A percentile compares a stretch with the other conserved stretches of the same genome.
phyloP scores from a whole-genome alignment of 257 asterid genomes.

The Coffea canephora region DNA sequence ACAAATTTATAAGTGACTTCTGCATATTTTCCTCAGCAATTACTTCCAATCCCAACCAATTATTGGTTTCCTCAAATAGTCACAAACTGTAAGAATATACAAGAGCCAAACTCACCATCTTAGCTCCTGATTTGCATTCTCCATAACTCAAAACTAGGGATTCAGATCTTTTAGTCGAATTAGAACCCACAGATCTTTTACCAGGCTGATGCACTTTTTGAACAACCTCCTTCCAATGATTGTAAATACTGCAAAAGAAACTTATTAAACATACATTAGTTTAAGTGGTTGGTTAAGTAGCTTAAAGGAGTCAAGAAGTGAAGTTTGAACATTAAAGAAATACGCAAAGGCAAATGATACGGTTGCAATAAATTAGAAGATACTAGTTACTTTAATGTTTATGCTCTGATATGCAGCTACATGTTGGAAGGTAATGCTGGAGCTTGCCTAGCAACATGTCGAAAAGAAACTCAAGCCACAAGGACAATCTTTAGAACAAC shows the following conservation, averaged over 20 bases:
- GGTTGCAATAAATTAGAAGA: neutral
- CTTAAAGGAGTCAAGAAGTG: neutral
- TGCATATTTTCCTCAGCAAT: neutral
- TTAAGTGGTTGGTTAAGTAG: neutral
- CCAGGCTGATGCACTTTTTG: conserved; percentile 26
- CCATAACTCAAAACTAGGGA: conserved; percentile 15
- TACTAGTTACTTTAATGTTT: neutral
- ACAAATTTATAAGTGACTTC: neutral
- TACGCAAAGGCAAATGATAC: neutral
- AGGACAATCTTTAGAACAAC: neutral
- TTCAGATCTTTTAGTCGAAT: conserved; percentile 14
- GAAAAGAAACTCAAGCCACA: neutral
- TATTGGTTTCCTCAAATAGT: neutral
- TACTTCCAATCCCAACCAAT: neutral
- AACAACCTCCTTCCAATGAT: conserved; percentile 31
- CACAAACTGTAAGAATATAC: neutral
- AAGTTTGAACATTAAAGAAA: neutral
- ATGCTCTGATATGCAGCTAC: neutral
- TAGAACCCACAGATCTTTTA: conserved; percentile 19
- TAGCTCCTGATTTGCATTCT: conserved; percentile 17
- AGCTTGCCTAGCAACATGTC: neutral
- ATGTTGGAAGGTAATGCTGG: neutral
- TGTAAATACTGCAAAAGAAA: conserved; percentile 40
- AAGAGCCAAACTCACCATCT: conserved; percentile 26
- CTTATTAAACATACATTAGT: neutral